These are phyloP conservation scores for Cordyceps pruinosa DNA, from an alignment of 2,329 filamentous ascomycete genomes.

Conservation along the genomic window DNA sequence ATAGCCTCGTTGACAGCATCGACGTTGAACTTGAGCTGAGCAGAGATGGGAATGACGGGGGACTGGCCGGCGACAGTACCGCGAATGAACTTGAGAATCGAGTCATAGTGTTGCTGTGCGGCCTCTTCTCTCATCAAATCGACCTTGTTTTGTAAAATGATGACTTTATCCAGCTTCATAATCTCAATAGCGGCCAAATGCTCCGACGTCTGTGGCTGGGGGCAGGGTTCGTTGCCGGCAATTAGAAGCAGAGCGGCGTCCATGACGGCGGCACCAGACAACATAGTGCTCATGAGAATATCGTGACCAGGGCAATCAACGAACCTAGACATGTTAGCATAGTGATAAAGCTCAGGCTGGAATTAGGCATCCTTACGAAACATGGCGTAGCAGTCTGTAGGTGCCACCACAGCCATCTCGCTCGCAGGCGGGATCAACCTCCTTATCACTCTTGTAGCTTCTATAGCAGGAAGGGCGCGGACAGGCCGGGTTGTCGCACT, in stretches of 20 bases:
- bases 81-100: constrained; percentile 96
- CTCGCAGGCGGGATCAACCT: constrained; percentile 94
- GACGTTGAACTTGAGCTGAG: constrained; percentile 99
- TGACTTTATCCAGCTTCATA: constrained; percentile 99
- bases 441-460: constrained; percentile 98
- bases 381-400: constrained; percentile 83
- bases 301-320: constrained; percentile 99
- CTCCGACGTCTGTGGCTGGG: constrained; percentile 96
- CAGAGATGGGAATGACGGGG: constrained; percentile 93
- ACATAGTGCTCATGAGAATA: constrained; percentile 99
- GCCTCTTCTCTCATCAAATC: constrained; percentile 96
- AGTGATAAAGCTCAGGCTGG: too few species aligned
- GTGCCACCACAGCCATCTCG: constrained; percentile 82
- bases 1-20: constrained; percentile 96
- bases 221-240: constrained; percentile 96
- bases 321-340: constrained; percentile 50
- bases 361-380: constrained; percentile 58
- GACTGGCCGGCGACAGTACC: constrained; percentile 93
- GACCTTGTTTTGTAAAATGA: constrained; percentile 99
- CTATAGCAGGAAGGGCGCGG: constrained; percentile 91
- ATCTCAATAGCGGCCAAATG: constrained; percentile 99
- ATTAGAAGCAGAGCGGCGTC: constrained; percentile 94
- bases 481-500: constrained; percentile 88
- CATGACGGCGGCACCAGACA: constrained; percentile 99
- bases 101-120: constrained; percentile 89